Base-by-base conservation (phyloP, 108 stramenopile species). In the Epithemia pelagica region DNA sequence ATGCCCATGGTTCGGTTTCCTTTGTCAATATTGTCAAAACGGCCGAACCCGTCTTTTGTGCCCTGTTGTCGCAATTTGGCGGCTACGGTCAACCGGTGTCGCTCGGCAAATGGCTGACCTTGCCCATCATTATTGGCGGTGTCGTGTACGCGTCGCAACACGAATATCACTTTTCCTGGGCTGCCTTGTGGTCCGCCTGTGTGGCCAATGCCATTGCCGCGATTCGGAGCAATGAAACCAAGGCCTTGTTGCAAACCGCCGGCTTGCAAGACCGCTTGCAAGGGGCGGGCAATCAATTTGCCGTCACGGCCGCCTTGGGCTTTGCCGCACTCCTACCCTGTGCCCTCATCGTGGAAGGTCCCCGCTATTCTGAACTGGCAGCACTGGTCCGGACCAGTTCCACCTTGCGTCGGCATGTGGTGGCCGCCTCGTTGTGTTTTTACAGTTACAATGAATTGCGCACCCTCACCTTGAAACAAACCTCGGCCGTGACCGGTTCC, bases 21-120 rank as follows among this genome's bases (percentile, higher is more conserved):
- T 46, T 46, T 46, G 37, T 46, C 37, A 46, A 46, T 46, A 46
- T 46, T 46, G 37, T 46, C 37, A 46, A 46, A 46, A 46, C 37
- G 37, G 37, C 37, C 37, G 37, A 46, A 46, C 37, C 37, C 10
- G 37, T 46, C 37, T 46, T 46, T 46, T 46, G 37, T 46, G 37
- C 37, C 10, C 37, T 46, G 10, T 46, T 46, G 37, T 46, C 37
- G 37, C 37, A 46, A 46, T 46, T 46, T 46, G 37, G 37, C 37
- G 37, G 37, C 5, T 46, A 46, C 37, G 37, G 37, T 10, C 37
- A 46, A 46, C 10, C 37, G 10, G 37, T 46, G 37, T 46, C 37
- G 37, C 15, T 5, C 10, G 37, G 37, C 15, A 5, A 46, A 46
- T 46, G 37, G 37, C 15, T 5, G 5, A 46, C 37, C 37, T 46